Evolutionary conservation across 2,329 filamentous ascomycete genomes (phyloP), one percentile per base, ranked within the genome.

Genomic region (Diatrype stigma): DNA sequence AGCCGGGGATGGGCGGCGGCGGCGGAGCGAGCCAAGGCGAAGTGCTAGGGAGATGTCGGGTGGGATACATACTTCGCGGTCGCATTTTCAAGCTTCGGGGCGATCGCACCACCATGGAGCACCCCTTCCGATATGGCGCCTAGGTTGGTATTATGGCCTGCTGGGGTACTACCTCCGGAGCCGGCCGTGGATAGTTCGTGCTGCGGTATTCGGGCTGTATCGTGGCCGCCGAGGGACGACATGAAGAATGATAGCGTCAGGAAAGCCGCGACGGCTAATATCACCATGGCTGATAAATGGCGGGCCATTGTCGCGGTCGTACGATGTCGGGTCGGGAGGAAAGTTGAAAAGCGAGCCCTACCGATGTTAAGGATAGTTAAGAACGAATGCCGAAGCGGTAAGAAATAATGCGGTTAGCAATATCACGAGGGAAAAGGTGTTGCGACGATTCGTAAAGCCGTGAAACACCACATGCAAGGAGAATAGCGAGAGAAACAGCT

Each of bases 51-150:
- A 30, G 26, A 10, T 30, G 26, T 6, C 5, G 6, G 10, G 26
- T 30, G 5, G 10, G 26, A 30, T 30, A 63, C 76, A 46, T 74
- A 87, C 85, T 93, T 94, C 49, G 83, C 75, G 6, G 89, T 94
- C 53, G 86, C 88, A 70, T 94, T 94, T 64, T 89, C 89, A 48
- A 94, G 74, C 70, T 90, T 91, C 1, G 88, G 86, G 47, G 89
- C 89, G 62, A 91, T 93, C 3, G 84, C 85, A 50, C 82, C 82
- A 50, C 87, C 88, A 17, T 78, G 76, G 21, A 90, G 73, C 17
- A 86, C 69, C 42, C 69, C 69, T 23, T 72, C 67, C 1, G 80
- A 70, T 26, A 81, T 58, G 28, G 65, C 58, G 34, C 67, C 67
- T 28, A 81, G 60, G 48, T 75, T 75, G 21, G 74, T 57, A 17